These are phyloP conservation scores for Thraustochytrium sp. DNA, from an alignment of 352 stramenopile species.

Conservation along the genomic window DNA sequence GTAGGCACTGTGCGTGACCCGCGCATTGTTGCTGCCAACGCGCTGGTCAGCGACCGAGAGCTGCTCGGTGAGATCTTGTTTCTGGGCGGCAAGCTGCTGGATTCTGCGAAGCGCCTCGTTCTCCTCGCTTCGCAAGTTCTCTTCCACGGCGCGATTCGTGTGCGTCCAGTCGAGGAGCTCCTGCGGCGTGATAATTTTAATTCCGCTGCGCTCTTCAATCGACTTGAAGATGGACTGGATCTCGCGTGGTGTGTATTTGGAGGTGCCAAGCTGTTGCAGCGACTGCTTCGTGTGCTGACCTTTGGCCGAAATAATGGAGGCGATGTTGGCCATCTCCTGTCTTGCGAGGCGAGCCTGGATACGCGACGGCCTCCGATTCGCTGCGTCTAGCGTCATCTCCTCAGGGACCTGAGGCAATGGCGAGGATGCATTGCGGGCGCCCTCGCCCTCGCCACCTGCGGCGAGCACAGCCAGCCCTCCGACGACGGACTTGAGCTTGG, in stretches of 20 bases:
- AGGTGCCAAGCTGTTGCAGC: not conserved
- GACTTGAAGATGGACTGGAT: conserved; percentile 37
- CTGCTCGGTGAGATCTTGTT: not conserved
- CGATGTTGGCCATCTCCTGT: conserved; percentile 30
- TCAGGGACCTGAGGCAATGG: no score
- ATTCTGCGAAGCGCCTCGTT: not conserved
- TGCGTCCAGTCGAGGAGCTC: conserved; percentile 37
- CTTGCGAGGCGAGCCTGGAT: not conserved
- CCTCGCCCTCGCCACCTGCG: not conserved
- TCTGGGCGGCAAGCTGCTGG: not conserved
- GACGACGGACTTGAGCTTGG: not conserved
- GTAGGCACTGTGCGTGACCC: not conserved
- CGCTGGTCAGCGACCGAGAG: not conserved
- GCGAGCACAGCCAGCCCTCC: not conserved
- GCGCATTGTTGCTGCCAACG: not conserved
- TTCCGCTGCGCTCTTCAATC: conserved; percentile 19
- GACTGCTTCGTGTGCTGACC: not conserved
- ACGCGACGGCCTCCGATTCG: not conserved
- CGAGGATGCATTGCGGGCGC: not conserved
- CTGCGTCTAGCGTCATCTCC: not conserved
- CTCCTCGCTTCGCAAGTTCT: conserved; percentile 14
- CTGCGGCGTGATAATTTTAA: conserved; percentile 36
- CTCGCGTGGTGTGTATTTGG: not conserved
- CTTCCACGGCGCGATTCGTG: not conserved
- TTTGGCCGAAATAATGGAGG: conserved; percentile 20